phyloP scores from a whole-genome alignment of 169 alveolate species.

The Amoebophrya sp. region DNA sequence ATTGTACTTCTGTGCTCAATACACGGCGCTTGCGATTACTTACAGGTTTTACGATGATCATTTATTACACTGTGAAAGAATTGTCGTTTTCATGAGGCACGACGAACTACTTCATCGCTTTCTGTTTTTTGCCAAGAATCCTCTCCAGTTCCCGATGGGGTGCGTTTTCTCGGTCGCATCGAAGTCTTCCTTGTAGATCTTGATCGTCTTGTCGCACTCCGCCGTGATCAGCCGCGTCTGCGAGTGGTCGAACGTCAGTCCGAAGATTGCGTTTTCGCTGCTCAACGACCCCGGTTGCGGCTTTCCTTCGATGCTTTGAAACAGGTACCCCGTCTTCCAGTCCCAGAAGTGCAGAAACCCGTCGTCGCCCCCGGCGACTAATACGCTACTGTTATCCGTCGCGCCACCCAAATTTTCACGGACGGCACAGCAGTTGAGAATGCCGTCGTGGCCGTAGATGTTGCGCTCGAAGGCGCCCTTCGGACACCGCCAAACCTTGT shows the following conservation, averaged over 20 bases:
- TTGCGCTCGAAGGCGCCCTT: constrained; percentile 56
- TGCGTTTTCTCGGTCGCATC: constrained; percentile 34
- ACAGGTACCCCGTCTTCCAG: constrained; percentile 88
- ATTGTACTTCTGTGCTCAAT: too few relatives aligned
- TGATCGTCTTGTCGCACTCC: constrained; percentile 96
- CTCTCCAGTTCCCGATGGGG: constrained; percentile 14
- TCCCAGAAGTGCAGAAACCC: constrained; percentile 92
- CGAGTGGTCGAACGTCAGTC: constrained; percentile 77
- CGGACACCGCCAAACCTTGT: constrained; percentile 73
- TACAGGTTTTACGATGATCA: too few relatives aligned
- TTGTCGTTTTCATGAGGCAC: too few relatives aligned
- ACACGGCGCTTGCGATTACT: too few relatives aligned
- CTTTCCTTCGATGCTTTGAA: constrained; percentile 65
- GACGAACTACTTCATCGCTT: too few relatives aligned
- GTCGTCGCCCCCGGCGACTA: constrained; percentile 90
- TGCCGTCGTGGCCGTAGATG: constrained; percentile 67
- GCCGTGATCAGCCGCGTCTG: constrained; percentile 87
- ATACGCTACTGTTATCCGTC: constrained; percentile 62
- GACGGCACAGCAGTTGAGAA: constrained; percentile 76
- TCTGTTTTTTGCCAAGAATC: neutral
- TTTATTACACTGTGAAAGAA: too few relatives aligned
- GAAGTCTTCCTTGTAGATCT: constrained; percentile 39
- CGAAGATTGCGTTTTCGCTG: constrained; percentile 88
- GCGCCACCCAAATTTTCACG: constrained; percentile 65
- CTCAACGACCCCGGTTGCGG: constrained; percentile 93